These are phyloP conservation scores for Chrysanthemum seticuspe DNA, from an alignment of 129 eudicot genomes.

Conservation along the genomic window DNA sequence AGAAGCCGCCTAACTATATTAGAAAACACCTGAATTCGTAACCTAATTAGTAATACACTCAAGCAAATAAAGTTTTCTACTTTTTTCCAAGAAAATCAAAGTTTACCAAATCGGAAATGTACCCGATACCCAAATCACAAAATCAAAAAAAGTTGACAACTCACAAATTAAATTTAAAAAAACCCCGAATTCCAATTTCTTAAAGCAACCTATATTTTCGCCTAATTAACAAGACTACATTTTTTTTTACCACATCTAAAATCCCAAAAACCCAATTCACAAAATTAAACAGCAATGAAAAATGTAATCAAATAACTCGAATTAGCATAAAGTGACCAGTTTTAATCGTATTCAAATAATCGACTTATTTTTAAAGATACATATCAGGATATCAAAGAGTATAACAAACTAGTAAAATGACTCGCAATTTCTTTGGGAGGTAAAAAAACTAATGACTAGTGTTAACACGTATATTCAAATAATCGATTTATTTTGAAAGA, in stretches of 20 bases:
- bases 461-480: no score
- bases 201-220: constrained; percentile 1
- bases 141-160: not conserved
- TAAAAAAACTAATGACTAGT: no score
- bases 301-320: constrained; percentile 6
- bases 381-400: no score
- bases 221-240: constrained; percentile 9
- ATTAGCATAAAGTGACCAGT: not conserved
- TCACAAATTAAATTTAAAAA: not conserved
- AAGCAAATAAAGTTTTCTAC: constrained; percentile 1
- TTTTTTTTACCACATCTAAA: not conserved
- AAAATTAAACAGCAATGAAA: not conserved
- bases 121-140: not conserved
- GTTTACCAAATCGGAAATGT: not conserved
- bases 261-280: constrained; percentile 14
- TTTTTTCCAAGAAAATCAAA: constrained; percentile 5
- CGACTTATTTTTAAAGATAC: no score
- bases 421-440: no score
- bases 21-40: not conserved
- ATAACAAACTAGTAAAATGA: no score
- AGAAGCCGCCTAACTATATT: not conserved
- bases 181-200: not conserved
- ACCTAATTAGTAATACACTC: not conserved
- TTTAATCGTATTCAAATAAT: no score
- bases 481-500: no score